Base-by-base conservation (phyloP, 2,329 filamentous ascomycete species). In the Chaetomium sp. region DNA sequence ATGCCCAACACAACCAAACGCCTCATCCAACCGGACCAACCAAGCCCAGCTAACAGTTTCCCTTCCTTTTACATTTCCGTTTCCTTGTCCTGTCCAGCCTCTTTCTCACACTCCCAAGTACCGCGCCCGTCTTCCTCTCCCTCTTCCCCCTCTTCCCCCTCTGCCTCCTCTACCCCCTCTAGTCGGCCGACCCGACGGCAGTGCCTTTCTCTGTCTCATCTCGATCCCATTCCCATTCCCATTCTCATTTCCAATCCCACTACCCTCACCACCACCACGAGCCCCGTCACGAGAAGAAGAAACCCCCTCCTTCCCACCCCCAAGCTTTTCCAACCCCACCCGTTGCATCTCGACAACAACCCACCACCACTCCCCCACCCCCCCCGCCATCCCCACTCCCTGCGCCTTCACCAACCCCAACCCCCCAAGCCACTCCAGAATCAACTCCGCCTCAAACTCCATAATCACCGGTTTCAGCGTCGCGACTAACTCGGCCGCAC, bases 351-450 rank as follows among this genome's bases (percentile, higher is more conserved):
- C 78, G 1, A 79, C 73, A 27, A 78, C 75, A 51, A 85, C 67
- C 81, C 84, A 88, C 85, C 85, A 88, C 84, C 83, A 87, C 67
- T 86, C 83, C 32, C 72, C 73, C 3, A 80, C 76, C 5, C 52
- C 60, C 49, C 47, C 59, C 66, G 47, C 69, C 71, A 47, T 64
- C 64, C 14, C 59, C 35, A 47, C 53, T 12, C 73, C 67, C 38
- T 75, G 69, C 51, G 70, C 68, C 55, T 70, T 69, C 7, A 85
- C 64, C 1, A 86, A 64, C 0, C 81, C 84, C 2, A 79, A 72
- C 27, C 71, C 61, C 57, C 73, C 73, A 4, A 80, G 79, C 86
- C 85, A 89, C 4, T 76, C 70, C 51, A 85, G 65, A 6, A 86
- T 73, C 52, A 84, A 61, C 57, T 76, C 72, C 9, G 82, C 76